Evolutionary conservation across 169 alveolate species (phyloP), one percentile per base, ranked within the genome.

Genomic region (Cryptosporidium meleagridis): DNA sequence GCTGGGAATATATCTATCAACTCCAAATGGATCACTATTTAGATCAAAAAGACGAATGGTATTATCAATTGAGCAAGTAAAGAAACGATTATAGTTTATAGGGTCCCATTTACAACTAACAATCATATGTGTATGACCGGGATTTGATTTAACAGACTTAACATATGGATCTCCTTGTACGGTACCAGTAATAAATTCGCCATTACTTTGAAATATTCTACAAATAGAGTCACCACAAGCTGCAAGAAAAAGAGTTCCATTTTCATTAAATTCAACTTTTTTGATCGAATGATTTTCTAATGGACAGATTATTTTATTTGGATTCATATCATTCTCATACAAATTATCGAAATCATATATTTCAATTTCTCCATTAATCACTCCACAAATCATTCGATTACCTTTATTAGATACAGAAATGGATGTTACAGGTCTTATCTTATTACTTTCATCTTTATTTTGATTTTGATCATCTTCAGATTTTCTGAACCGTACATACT

Each of bases 91-190:
- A 2, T n/a, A 26, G 6, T 80, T 53, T 0, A 8, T n/a, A 29
- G 75, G 61, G n/a, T 80, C 80, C 89, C 89, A 80, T 45, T 65
- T 80, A 41, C 73, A 80, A 48, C 65, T 73, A 51, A 80, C 41
- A 44, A 80, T 58, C 89, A 67, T 80, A 65, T 80, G 89, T 18
- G 89, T 80, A 80, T 80, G 89, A 10, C 89, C 89, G 26, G 35
- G 55, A 65, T 80, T 80, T n/a, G 75, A 48, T 65, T 65, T 80
- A 8, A 48, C 75, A 41, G 89, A 26, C 67, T 65, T 59, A n/a
- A 80, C 89, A 80, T 80, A 80, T 44, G 89, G 89, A 62, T 80
- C 89, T 7, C 89, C 89, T 48, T 51, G 69, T 23, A 80, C 89
- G 35, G 89, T 80, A 23, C 80, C 89, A 7, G 55, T 80, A 29